Conservation (phyloP, 2,329 filamentous ascomycete species). For the Triangularia verruculosa region DNA sequence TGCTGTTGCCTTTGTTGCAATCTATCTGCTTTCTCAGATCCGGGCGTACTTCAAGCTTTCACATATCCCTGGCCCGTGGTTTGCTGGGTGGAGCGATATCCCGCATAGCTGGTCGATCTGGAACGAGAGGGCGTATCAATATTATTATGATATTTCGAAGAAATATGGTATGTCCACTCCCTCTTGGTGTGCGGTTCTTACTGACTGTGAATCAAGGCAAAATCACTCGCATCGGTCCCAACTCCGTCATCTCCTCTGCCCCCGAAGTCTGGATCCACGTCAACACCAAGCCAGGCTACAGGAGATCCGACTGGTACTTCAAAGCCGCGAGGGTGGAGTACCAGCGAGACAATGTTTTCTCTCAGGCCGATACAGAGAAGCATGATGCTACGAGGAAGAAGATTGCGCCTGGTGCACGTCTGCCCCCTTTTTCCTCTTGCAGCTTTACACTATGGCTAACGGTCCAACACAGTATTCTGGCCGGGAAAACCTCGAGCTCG, state of each 20-base stretch:
- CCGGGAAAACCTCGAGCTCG: slow-evolving; percentile 50
- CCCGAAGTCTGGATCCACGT: slow-evolving; percentile 20
- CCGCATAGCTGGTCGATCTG: slow-evolving; percentile 14
- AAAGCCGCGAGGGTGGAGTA: slow-evolving; percentile 16
- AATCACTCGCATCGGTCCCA: slow-evolving; percentile 23
- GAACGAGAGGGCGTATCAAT: slow-evolving; percentile 11
- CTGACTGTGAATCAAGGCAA: slow-evolving; percentile 12
- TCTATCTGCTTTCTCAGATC: not conserved
- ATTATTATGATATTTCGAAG: slow-evolving; percentile 10
- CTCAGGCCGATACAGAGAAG: slow-evolving; percentile 45
- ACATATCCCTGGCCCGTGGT: slow-evolving; percentile 11
- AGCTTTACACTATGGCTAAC: not conserved
- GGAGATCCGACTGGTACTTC: slow-evolving; percentile 18
- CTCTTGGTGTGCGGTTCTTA: not conserved
- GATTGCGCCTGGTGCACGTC: slow-evolving; percentile 48
- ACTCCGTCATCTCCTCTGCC: slow-evolving; percentile 15
- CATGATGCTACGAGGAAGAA: slow-evolving; percentile 47
- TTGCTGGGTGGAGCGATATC: slow-evolving; percentile 2
- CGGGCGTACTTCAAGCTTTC: not conserved
- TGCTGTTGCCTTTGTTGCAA: not conserved
- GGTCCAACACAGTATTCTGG: slow-evolving; percentile 48
- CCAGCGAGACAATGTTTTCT: slow-evolving; percentile 50
- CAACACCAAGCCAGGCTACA: slow-evolving; percentile 19
- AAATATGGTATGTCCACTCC: slow-evolving; percentile 9
- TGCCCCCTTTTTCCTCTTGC: not conserved